phyloP scores from a whole-genome alignment of 176 grass and related monocot species.

The Aechmea fasciata region DNA sequence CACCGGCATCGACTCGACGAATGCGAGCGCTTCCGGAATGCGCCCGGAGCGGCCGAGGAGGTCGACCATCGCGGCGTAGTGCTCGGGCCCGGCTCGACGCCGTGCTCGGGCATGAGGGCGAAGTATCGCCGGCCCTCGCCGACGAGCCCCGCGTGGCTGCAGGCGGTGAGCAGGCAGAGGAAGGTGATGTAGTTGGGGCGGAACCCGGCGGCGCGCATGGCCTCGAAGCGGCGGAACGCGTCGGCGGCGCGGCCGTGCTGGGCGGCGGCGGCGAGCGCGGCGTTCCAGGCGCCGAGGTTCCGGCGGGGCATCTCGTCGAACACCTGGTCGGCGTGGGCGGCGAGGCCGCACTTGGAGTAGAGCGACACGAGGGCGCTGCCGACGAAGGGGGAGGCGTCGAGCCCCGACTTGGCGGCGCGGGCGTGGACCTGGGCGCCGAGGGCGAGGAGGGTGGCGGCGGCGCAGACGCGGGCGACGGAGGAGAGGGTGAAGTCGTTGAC shows the following conservation, averaged over 20 bases:
- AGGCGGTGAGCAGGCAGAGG: slow-evolving; percentile 64
- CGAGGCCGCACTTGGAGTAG: slow-evolving; percentile 86
- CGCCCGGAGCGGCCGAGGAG: slow-evolving; percentile 67
- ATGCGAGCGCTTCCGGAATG: slow-evolving; percentile 55
- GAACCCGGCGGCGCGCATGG: slow-evolving; percentile 61
- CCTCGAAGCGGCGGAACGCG: slow-evolving; percentile 47
- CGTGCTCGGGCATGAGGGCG: slow-evolving; percentile 40
- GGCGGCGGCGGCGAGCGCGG: slow-evolving; percentile 65
- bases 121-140: slow-evolving; percentile 71
- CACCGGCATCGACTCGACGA: slow-evolving; percentile 84
- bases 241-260: slow-evolving; percentile 57
- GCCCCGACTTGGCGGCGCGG: slow-evolving; percentile 47
- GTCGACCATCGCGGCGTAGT: slow-evolving; percentile 83
- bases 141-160: slow-evolving; percentile 75
- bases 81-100: slow-evolving; percentile 45
- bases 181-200: slow-evolving; percentile 72
- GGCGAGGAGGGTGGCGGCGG: slow-evolving; percentile 50
- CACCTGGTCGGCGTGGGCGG: slow-evolving; percentile 51
- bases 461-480: slow-evolving; percentile 55
- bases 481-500: slow-evolving; percentile 84
- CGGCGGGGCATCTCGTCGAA: slow-evolving; percentile 44
- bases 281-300: slow-evolving; percentile 83
- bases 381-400: slow-evolving; percentile 65
- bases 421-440: slow-evolving; percentile 67
- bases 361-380: slow-evolving; percentile 68